These are phyloP conservation scores for Pythium scleroteichum DNA, from an alignment of 352 stramenopile genomes.

Conservation along the genomic window DNA sequence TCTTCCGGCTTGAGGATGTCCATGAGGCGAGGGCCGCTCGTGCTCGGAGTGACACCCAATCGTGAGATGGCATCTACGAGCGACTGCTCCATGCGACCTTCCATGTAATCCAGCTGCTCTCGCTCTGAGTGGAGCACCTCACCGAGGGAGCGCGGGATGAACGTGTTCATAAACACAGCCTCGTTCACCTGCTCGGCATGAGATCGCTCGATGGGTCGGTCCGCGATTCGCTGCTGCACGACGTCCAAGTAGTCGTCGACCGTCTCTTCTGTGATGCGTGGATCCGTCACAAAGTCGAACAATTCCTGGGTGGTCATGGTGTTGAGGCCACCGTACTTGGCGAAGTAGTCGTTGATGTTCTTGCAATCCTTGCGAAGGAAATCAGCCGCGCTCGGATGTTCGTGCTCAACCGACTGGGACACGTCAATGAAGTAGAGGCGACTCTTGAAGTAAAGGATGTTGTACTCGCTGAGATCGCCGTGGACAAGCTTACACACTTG, in stretches of 20 bases:
- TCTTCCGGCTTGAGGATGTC: slow-evolving; percentile 71
- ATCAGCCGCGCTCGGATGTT: slow-evolving; percentile 97
- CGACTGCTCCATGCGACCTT: slow-evolving; percentile 86
- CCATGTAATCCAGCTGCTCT: slow-evolving; percentile 84
- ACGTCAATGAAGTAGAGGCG: slow-evolving; percentile 99
- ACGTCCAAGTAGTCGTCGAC: slow-evolving; percentile 88
- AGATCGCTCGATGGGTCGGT: slow-evolving; percentile 52
- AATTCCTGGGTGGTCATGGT: slow-evolving; percentile 95
- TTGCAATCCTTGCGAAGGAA: slow-evolving; percentile 98
- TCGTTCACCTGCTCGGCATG: slow-evolving; percentile 91
- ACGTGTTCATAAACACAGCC: slow-evolving; percentile 93
- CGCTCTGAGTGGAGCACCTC: slow-evolving; percentile 91
- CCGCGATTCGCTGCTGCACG: slow-evolving; percentile 89
- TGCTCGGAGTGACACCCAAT: slow-evolving; percentile 50
- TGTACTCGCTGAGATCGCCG: slow-evolving; percentile 99
- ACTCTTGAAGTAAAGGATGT: slow-evolving; percentile 98
- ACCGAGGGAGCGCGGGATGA: slow-evolving; percentile 94
- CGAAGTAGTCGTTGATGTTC: slow-evolving; percentile 98
- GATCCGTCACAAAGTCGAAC: slow-evolving; percentile 96
- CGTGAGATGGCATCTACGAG: slow-evolving; percentile 77
- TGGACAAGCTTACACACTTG: slow-evolving; percentile 97
- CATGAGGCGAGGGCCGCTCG: slow-evolving; percentile 61
- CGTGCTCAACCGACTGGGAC: slow-evolving; percentile 97
- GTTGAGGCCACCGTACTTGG: slow-evolving; percentile 86
- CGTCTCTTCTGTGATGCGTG: slow-evolving; percentile 60